Evolutionary conservation across 768 basidiomycete genomes (phyloP), one percentile per base, ranked within the genome.

Genomic region (Leccinum ochraceum): DNA sequence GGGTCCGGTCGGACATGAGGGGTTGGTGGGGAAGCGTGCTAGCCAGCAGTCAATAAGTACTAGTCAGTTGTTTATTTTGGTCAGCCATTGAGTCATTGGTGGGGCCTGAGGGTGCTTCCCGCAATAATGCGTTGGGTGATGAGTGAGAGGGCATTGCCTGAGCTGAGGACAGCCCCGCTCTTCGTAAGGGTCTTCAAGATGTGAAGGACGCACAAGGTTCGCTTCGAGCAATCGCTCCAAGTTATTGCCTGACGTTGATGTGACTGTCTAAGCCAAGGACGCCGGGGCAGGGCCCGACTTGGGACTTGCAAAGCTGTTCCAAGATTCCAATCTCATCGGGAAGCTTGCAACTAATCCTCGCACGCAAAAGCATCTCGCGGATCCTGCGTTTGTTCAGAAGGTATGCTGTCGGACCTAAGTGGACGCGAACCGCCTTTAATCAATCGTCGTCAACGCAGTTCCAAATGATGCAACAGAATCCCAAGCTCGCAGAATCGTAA

Each of bases 111-210:
- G 32, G 32, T 34, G 32, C 10, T 34, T 24, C 24, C 24, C 24
- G 24, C 24, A 24, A 24, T 24, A 24, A 24, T 24, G 24, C 24
- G 24, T 24, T 24, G 24, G 24, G 2, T 24, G 2, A 24, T 24
- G 24, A 24, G 24, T 24, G 24, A 24, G 24, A 24, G 24, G 24
- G 24, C 24, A 24, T 24, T 3, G 24, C 24, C 24, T 24, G 32
- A 30, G 30, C 30, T 30, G 26, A 26, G 26, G 26, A 90, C 67
- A 90, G 85, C 67, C 86, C 92, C 20, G 86, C 88, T 9, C 80
- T 95, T 54, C 83, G 26, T 69, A 95, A 94, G 73, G 95, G 95
- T 36, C 79, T 96, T 57, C 86, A 92, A 60, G 94, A 96, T 65
- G 95, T 97, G 48, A 79, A 87, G 67, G 87, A 90, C 60, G 95